Conservation (phyloP, 2,329 filamentous ascomycete genomes). For the Periglandula ipomoeae region DNA sequence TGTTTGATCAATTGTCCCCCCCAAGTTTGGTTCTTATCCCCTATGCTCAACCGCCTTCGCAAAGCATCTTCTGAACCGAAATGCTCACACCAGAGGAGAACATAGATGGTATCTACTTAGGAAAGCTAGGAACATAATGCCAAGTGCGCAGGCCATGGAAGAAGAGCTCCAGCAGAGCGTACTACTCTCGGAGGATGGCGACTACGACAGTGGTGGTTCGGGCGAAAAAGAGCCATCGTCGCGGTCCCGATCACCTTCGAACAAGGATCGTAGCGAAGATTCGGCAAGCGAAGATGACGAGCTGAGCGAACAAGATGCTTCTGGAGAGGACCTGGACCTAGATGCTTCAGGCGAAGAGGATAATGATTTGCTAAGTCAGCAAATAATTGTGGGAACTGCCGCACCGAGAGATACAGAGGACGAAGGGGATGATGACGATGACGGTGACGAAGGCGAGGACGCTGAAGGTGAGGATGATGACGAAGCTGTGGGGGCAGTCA, state of each 20-base stretch:
- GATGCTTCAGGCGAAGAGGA: constrained; percentile 35
- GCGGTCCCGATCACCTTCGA: not conserved
- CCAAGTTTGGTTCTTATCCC: constrained; percentile 15
- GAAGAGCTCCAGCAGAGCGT: constrained; percentile 50
- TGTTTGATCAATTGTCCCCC: constrained; percentile 6
- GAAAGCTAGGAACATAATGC: constrained; percentile 29
- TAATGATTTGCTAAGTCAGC: constrained; percentile 20
- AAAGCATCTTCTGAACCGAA: constrained; percentile 16
- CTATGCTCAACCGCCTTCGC: constrained; percentile 14
- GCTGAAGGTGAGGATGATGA: constrained; percentile 22
- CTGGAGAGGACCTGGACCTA: constrained; percentile 32
- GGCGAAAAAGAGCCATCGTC: constrained; percentile 5
- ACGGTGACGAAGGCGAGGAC: constrained; percentile 23
- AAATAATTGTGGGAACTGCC: constrained; percentile 14
- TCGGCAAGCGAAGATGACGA: constrained; percentile 24
- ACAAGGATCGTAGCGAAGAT: constrained; percentile 12
- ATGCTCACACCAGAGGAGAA: constrained; percentile 18
- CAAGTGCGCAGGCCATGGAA: constrained; percentile 44
- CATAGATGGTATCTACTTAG: constrained; percentile 11
- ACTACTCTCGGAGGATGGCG: constrained; percentile 39
- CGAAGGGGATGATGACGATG: constrained; percentile 21
- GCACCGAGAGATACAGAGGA: constrained; percentile 22
- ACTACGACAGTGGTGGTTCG: constrained; percentile 28
- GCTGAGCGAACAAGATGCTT: constrained; percentile 29
- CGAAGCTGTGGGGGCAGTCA: constrained; percentile 49